Evolutionary conservation across 2,329 filamentous ascomycete species (phyloP), one percentile per base, ranked within the genome.

Genomic region (Epichloe scottii): DNA sequence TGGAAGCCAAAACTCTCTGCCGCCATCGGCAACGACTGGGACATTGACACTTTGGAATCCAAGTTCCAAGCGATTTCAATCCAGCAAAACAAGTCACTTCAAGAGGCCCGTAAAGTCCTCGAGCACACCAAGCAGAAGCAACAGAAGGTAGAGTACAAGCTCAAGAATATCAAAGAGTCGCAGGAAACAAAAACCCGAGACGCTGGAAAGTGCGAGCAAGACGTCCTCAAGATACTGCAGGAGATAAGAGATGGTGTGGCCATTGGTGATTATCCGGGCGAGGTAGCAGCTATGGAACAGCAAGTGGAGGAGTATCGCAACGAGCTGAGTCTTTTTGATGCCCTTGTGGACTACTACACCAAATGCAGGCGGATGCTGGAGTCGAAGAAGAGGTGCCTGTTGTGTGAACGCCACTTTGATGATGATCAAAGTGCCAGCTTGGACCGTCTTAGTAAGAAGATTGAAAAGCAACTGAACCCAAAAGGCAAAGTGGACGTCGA

Each of bases 401-500:
- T 93, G 21, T 97, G 91, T 62, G 76, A 79, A 42, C 79, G 89
- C 49, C 66, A 74, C 4, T 89, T 95, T 63, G 70, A 72, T 66
- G 79, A 80, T 61, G 70, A 74, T 60, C 71, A 72, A 57, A 75
- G 68, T 34, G 79, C 77, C 59, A 82, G 65, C 49, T 58, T 77
- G 56, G 81, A 75, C n/a, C 78, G 72, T 49, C 75, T 95, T 54
- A 70, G 82, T 47, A 74, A 78, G 40, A 85, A 82, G 60, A 75
- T 96, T 35, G 76, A 84, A 52, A 76, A 79, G 50, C 75, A 78
- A 45, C 73, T 82, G 21, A 74, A 79, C 42, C 81, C 81, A 35
- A 77, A 81, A 51, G 76, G 80, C 41, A 78, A 87, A 49, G 70
- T 80, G 40, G 76, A 81, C 48, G 66, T 81, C 3, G 76, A 87